Evolutionary conservation across 2,329 filamentous ascomycete genomes (phyloP).

Genomic region (Neospermospora avenae): DNA sequence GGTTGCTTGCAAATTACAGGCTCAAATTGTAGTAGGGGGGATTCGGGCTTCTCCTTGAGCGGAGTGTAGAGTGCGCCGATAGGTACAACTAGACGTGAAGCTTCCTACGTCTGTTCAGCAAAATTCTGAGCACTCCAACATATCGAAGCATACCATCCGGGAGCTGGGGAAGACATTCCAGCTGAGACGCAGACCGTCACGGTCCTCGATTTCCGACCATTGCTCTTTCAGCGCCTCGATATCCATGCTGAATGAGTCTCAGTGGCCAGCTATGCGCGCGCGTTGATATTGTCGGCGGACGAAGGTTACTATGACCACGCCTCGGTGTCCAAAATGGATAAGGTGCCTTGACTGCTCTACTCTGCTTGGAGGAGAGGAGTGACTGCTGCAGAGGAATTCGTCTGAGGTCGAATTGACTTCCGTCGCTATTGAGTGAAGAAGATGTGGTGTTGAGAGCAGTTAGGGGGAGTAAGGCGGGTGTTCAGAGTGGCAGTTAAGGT

Average conservation of each 20-base stretch:
- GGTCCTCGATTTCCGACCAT: conserved; percentile 77
- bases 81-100: conserved; percentile 88
- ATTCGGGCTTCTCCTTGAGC: conserved; percentile 89
- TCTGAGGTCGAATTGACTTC: no score
- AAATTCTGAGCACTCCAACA: background rate
- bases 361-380: background rate
- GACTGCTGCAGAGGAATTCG: no score
- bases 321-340: background rate
- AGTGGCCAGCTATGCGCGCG: background rate
- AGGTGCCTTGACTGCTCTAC: background rate
- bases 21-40: conserved; percentile 88
- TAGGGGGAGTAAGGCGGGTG: no score
- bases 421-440: no score
- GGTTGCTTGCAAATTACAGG: conserved; percentile 95
- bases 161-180: conserved; percentile 99
- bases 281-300: background rate
- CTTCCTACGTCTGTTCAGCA: conserved; percentile 61
- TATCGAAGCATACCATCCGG: conserved; percentile 69
- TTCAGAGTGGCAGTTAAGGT: no score
- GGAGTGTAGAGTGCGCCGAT: conserved; percentile 96
- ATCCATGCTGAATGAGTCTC: conserved; percentile 26
- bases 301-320: background rate
- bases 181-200: conserved; percentile 91
- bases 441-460: no score
- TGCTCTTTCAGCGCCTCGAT: conserved; percentile 34